Conservation (phyloP, 225 moss, liverwort and hornwort genomes). For the Polytrichum formosum region DNA sequence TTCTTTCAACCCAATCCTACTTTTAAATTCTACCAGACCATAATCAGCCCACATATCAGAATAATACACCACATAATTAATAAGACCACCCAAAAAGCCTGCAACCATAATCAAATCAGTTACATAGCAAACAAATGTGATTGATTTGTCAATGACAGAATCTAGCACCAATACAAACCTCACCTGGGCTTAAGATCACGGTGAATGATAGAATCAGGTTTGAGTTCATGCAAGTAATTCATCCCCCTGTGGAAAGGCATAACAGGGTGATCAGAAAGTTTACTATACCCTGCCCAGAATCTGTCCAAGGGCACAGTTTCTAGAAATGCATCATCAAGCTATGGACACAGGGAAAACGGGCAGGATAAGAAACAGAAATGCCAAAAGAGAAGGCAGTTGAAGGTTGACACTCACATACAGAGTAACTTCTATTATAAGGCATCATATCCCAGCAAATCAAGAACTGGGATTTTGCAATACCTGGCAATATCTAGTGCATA, state of each 20-base stretch:
- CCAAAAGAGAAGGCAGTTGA: no score
- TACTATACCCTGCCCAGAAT: neutral
- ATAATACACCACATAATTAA: neutral
- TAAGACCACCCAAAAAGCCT: neutral
- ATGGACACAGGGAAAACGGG: no score
- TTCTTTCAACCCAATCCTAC: neutral
- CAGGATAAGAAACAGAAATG: no score
- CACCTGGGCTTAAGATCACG: slow-evolving; percentile 72
- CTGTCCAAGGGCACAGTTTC: no score
- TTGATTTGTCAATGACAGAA: neutral
- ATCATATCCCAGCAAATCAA: no score
- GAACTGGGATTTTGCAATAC: slow-evolving; percentile 14
- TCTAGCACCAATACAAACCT: slow-evolving; percentile 6
- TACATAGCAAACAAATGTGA: neutral
- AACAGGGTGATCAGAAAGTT: neutral
- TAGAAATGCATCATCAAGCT: no score
- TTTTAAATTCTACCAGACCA: no score
- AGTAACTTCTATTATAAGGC: no score
- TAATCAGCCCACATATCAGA: neutral
- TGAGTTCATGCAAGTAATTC: slow-evolving; percentile 83
- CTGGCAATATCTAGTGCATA: slow-evolving; percentile 93
- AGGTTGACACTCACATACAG: no score
- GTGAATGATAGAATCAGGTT: slow-evolving; percentile 71
- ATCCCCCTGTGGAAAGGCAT: slow-evolving; percentile 54
- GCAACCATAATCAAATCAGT: neutral